These are phyloP conservation scores for Arabidopsis thaliana DNA, from an alignment of 345 rosid species.

Conservation along the genomic window TAIR10.1 NC_003071.7:18885501-18886000, in stretches of 20 bases:
- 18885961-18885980: constrained; percentile 37
- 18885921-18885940: constrained; percentile 36
- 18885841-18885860: constrained; percentile 4
- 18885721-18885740: constrained; percentile 18
- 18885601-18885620: not conserved
- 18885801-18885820: constrained; percentile 32
- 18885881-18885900: not conserved
- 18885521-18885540: not conserved
- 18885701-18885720: not conserved
- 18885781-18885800: constrained; percentile 33
- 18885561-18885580: not conserved
- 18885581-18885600: not conserved
- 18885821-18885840: constrained; percentile 34
- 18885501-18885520: constrained; percentile 16
- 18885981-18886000: constrained; percentile 30
- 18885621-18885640: not conserved
- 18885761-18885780: constrained; percentile 38
- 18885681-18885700: not conserved
- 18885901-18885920: constrained; percentile 36
- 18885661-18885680: not conserved
- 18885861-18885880: constrained; percentile 12
- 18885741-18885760: constrained; percentile 8
- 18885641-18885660: not conserved
- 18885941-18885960: constrained; percentile 27
- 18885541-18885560: constrained; percentile 12